Evolutionary conservation across 2,329 filamentous ascomycete genomes (phyloP).

Genomic region (Penicillium sp.): DNA sequence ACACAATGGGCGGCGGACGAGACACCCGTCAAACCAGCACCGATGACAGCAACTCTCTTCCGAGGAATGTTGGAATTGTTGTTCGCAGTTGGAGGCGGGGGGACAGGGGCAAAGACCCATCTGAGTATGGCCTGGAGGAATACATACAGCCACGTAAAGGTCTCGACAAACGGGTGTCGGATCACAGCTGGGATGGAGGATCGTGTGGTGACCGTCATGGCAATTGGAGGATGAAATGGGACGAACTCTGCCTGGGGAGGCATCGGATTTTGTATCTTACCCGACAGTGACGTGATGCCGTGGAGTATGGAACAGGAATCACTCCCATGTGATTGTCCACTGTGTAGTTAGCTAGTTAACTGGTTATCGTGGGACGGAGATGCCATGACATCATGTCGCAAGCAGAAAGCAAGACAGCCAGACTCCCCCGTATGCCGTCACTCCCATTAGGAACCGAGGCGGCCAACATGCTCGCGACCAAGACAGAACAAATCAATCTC

Average conservation of each 20-base stretch:
- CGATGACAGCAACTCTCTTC: conserved; percentile 67
- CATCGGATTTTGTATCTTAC: neutral
- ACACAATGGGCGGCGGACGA: conserved; percentile 78
- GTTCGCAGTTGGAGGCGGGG: conserved; percentile 61
- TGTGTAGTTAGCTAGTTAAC: neutral
- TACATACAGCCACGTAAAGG: conserved; percentile 32
- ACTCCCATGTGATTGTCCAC: no score
- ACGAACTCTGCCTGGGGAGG: neutral
- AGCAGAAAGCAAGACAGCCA: no score
- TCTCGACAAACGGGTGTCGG: conserved; percentile 31
- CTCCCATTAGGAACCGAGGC: no score
- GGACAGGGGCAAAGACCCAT: conserved; percentile 63
- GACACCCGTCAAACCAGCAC: conserved; percentile 70
- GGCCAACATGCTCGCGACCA: no score
- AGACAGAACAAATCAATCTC: no score
- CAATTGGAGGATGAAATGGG: neutral
- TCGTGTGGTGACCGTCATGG: conserved; percentile 14
- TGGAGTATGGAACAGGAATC: no score
- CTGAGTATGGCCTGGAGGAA: conserved; percentile 30
- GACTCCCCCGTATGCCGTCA: no score
- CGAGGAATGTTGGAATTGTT: conserved; percentile 45
- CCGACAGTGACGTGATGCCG: neutral
- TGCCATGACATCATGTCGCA: neutral
- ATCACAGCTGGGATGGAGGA: conserved; percentile 24
- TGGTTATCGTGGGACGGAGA: neutral